These are phyloP conservation scores for Somion occarium DNA, from an alignment of 1,284 basidiomycete genomes.

Conservation along the genomic window DNA sequence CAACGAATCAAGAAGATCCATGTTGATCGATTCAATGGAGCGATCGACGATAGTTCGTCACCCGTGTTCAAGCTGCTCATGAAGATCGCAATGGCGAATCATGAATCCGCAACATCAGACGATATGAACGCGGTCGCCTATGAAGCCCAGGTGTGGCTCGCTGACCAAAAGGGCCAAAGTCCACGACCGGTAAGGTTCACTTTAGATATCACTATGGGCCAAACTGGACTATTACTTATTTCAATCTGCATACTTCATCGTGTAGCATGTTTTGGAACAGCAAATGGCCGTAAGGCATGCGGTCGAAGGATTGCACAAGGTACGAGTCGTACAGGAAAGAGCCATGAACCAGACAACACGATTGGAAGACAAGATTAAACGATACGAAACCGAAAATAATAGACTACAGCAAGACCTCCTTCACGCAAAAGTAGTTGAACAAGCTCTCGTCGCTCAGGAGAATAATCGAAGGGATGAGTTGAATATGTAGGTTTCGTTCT, in stretches of 20 bases:
- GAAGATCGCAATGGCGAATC: constrained; percentile 40
- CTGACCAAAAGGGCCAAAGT: constrained; percentile 9
- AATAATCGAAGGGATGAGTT: too few species aligned
- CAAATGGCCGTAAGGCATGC: background rate
- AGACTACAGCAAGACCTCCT: background rate
- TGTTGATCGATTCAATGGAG: constrained; percentile 37
- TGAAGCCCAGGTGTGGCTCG: constrained; percentile 47
- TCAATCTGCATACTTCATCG: too few species aligned
- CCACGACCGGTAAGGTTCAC: constrained; percentile 14
- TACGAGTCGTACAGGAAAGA: background rate
- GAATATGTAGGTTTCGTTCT: too few species aligned
- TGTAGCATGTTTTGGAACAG: too few species aligned
- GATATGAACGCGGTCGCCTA: constrained; percentile 38
- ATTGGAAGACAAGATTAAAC: background rate
- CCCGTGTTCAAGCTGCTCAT: constrained; percentile 37
- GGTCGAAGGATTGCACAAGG: background rate
- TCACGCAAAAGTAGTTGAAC: background rate
- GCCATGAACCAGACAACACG: background rate
- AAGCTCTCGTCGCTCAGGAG: too few species aligned
- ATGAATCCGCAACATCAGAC: constrained; percentile 36
- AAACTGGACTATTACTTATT: too few species aligned
- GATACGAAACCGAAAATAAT: background rate
- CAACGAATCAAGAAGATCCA: constrained; percentile 56
- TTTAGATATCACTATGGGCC: too few species aligned
- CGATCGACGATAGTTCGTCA: constrained; percentile 14